Evolutionary conservation across 768 basidiomycete genomes (phyloP), one percentile per base, ranked within the genome.

Genomic region (Mycena crocata): DNA sequence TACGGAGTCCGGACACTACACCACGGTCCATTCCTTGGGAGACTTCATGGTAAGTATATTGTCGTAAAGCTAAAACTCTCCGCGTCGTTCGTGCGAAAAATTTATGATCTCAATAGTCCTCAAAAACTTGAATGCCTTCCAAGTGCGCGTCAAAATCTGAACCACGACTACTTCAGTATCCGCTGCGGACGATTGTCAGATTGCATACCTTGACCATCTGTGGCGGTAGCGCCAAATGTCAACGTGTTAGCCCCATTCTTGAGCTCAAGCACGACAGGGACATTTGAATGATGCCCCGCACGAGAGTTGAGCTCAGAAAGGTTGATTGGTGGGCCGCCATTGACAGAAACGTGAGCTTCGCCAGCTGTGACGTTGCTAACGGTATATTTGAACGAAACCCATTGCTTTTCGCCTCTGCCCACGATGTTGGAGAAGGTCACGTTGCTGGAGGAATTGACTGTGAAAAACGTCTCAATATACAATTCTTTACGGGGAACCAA

Each of bases 311-410:
- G 62, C 9, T 63, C 50, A 7, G 69, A 66, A 24, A 70, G 62
- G 32, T 56, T 63, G 39, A 70, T 52, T 3, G 58, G 44, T 8
- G 57, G 17, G 15, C 55, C 69, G 40, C 69, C 69, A 32, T 70
- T 70, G 50, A 70, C 57, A 21, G 62, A 66, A 51, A 70, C 65
- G 39, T 70, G 66, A 3, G 69, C 69, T 19, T 70, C 69, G 30
- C 69, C 69, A 2, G 69, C 69, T 24, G 52, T 51, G 30, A 35
- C 40, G 24, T 63, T 64, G 52, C 28, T 64, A 13, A 68, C 64
- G 35, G 57, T 60, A 44, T 66, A 66, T 23, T 60, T 17, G 51
- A 66, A 66, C 1, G 57, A 52, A 7, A 66, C 58, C 64, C 64
- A 66, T 26, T 66, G 64, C 45, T 66, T 66, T 3, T 66, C 64